Evolutionary conservation across 2,329 filamentous ascomycete genomes (phyloP).

Genomic region (Neonectria sp.): DNA sequence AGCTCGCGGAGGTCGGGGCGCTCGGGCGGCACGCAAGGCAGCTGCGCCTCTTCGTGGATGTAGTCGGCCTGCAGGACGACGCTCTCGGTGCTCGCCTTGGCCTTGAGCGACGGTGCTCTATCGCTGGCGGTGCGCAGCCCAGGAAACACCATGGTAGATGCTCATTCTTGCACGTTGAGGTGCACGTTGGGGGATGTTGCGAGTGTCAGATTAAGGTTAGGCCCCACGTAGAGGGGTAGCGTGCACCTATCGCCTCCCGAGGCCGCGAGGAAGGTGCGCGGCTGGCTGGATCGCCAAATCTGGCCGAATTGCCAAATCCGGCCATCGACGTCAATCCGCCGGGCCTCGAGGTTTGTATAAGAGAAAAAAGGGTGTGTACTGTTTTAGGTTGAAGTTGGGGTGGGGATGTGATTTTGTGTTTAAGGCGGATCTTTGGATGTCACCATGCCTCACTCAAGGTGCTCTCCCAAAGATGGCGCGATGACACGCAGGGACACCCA

Average conservation of each 20-base stretch:
- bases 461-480: neutral
- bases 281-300: neutral
- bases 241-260: neutral
- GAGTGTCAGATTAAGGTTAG: slow-evolving; percentile 23
- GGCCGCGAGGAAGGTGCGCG: slow-evolving; percentile 6
- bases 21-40: slow-evolving; percentile 64
- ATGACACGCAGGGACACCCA: neutral
- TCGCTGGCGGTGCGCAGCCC: slow-evolving; percentile 63
- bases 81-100: slow-evolving; percentile 48
- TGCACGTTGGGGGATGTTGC: slow-evolving; percentile 4
- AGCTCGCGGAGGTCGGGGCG: slow-evolving; percentile 77
- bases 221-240: slow-evolving; percentile 6
- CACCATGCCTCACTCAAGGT: neutral
- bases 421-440: neutral
- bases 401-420: neutral
- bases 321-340: neutral
- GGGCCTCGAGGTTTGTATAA: neutral
- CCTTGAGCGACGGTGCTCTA: slow-evolving; percentile 52
- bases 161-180: slow-evolving; percentile 51
- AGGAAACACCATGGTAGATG: slow-evolving; percentile 65
- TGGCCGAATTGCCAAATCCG: neutral
- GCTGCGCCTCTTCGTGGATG: slow-evolving; percentile 70
- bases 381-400: neutral
- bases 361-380: neutral
- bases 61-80: slow-evolving; percentile 57